Evolutionary conservation across 805 yeast genomes (phyloP).

Genomic region (Yamadazyma scolyti): DNA sequence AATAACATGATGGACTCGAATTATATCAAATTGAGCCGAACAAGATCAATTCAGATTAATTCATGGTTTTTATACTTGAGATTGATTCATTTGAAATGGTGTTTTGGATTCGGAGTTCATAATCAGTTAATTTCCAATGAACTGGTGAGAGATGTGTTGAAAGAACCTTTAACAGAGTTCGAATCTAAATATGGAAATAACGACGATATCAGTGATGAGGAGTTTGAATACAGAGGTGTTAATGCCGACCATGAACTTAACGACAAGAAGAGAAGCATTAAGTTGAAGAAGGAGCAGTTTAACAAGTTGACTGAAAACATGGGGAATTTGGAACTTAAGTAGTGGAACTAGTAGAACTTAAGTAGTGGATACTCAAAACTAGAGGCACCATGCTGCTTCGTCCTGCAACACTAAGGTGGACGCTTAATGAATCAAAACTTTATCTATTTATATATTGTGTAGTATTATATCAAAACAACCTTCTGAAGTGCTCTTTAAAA

Average conservation of each 20-base stretch:
- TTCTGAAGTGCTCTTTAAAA: no score
- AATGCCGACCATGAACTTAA: slow-evolving; percentile 14
- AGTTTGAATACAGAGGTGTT: slow-evolving; percentile 4
- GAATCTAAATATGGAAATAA: slow-evolving; percentile 17
- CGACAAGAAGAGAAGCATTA: slow-evolving; percentile 33
- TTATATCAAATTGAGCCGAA: slow-evolving; percentile 41
- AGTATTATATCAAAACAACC: no score
- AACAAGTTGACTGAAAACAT: slow-evolving; percentile 30
- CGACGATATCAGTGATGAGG: slow-evolving; percentile 13
- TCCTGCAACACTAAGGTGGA: no score
- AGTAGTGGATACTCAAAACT: no score
- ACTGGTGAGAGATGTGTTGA: slow-evolving; percentile 31
- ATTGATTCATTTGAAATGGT: slow-evolving; percentile 46
- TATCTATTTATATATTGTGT: no score
- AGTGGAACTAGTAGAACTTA: no score
- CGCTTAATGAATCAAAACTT: no score
- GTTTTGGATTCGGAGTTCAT: slow-evolving; percentile 51
- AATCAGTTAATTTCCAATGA: slow-evolving; percentile 41
- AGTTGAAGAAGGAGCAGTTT: slow-evolving; percentile 34
- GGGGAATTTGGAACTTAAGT: slow-evolving; percentile 21
- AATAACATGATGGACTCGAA: slow-evolving; percentile 29
- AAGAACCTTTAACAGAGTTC: slow-evolving; percentile 27
- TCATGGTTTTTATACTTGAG: slow-evolving; percentile 50
- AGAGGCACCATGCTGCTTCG: no score
- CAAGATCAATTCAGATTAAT: slow-evolving; percentile 43